Base-by-base conservation (phyloP, 768 basidiomycete genomes). In the Macrolepiota fuliginosa region DNA sequence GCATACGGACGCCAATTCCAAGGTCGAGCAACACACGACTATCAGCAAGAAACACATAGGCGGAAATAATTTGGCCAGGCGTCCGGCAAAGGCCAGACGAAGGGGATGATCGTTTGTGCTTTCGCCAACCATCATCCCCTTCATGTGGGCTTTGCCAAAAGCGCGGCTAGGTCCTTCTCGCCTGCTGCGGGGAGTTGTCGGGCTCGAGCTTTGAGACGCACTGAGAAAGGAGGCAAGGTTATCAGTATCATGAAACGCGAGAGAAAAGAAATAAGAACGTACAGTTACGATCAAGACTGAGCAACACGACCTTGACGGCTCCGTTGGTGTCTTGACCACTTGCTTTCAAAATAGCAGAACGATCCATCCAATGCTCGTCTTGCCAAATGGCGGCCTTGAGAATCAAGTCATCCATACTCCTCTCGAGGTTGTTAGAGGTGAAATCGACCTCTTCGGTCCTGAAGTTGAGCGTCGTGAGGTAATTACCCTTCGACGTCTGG, bases 401-500 rank as follows among this genome's bases (percentile, higher is more conserved):
- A 62, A 99, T 97, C 56, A 96, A 80, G 68, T 98, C 96, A 69
- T 98, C 97, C 92, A 97, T 95, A 63, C 83, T 93, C 40, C 90
- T 82, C 50, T 90, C 89, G 67, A 76, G 59, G 70, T 77, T 66
- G 19, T 76, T 75, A 32, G 76, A 74, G 24, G 81, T 69, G 69
- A 94, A 91, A 64, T 93, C 89, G 62, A 95, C 83, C 63, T 90
- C 84, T 72, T 98, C 96, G 0, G 86, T 88, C 24, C 94, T 87
- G 19, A 98, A 85, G 68, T 73, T 87, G 17, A 99, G 81, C 40
- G 90, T 89, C 0, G 84, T 80, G 3, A 99, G 81, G 71, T 98
- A 98, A 70, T 98, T 98, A 63, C 97, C 97, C 66, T 90, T 90
- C 5, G 90, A 91, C 0, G 97, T 99, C 76, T 94, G 95, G 5